phyloP scores from a whole-genome alignment of 345 rosid genomes.

The Anacardium occidentale region DNA sequence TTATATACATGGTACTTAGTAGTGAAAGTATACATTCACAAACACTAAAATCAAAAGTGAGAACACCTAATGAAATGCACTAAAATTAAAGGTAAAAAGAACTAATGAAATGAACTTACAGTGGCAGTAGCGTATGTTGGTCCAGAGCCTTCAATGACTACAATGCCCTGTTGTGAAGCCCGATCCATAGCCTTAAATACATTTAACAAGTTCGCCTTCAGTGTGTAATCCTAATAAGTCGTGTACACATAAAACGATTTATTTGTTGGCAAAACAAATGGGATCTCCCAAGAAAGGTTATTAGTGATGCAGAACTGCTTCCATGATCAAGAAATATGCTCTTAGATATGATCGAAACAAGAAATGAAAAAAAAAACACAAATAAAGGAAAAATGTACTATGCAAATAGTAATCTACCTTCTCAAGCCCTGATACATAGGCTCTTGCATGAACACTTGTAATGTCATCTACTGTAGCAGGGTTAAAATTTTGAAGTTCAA shows the following conservation, averaged over 20 bases:
- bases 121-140: constrained; percentile 92
- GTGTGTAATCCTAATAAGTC: background rate
- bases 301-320: background rate
- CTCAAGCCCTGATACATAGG: constrained; percentile 81
- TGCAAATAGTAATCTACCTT: constrained; percentile 47
- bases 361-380: background rate
- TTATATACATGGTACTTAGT: background rate
- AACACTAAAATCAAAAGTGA: constrained; percentile 18
- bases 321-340: background rate
- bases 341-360: background rate
- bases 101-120: constrained; percentile 40
- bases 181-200: constrained; percentile 71
- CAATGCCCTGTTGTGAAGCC: constrained; percentile 69
- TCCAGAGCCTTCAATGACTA: constrained; percentile 78
- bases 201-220: background rate
- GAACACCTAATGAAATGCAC: constrained; percentile 5
- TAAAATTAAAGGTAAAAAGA: constrained; percentile 15
- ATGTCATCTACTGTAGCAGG: constrained; percentile 78
- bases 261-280: no score
- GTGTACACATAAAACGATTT: no score
- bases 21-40: constrained; percentile 1
- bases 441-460: constrained; percentile 68
- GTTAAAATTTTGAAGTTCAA: constrained; percentile 65
- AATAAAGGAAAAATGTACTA: background rate
- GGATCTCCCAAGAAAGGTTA: no score